Percentiles rank a stretch among this genome's conserved stretches.
phyloP scores from a whole-genome alignment of 2,329 filamentous ascomycete genomes.

The Rhinocladiella similis region DNA sequence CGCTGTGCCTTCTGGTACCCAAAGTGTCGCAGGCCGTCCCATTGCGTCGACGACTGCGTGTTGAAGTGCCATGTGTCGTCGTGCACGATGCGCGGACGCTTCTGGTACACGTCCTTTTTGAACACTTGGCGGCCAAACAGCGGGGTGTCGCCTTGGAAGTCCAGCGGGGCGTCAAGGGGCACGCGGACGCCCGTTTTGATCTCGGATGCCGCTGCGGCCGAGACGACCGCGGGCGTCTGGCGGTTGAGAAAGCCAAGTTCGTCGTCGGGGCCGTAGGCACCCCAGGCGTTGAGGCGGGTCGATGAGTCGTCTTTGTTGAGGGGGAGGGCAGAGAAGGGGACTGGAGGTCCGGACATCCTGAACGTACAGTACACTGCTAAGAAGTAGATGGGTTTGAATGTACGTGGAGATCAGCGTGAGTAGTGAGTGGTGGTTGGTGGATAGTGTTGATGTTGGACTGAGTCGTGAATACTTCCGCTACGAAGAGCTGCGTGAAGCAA shows the following conservation, averaged over 20 bases:
- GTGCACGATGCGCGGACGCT: constrained; percentile 30
- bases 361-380: too few relatives aligned
- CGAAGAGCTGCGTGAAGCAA: too few relatives aligned
- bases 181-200: constrained; percentile 41
- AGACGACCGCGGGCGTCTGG: constrained; percentile 49
- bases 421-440: too few relatives aligned
- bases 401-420: too few relatives aligned
- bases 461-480: too few relatives aligned
- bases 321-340: constrained; percentile 43
- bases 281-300: constrained; percentile 53
- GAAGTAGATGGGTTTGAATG: too few relatives aligned
- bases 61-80: constrained; percentile 33
- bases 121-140: constrained; percentile 37
- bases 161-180: constrained; percentile 38
- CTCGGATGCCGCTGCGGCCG: constrained; percentile 43
- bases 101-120: constrained; percentile 34
- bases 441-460: too few relatives aligned
- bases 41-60: constrained; percentile 30
- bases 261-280: constrained; percentile 53
- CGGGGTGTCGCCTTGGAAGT: constrained; percentile 37
- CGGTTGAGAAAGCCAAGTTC: constrained; percentile 58
- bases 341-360: constrained; percentile 28
- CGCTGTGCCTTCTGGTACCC: constrained; percentile 27
- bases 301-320: constrained; percentile 49
- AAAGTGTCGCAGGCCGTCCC: constrained; percentile 31